Conservation (phyloP, 73 alveolate species). For the Symbiodinium pilosum region DNA sequence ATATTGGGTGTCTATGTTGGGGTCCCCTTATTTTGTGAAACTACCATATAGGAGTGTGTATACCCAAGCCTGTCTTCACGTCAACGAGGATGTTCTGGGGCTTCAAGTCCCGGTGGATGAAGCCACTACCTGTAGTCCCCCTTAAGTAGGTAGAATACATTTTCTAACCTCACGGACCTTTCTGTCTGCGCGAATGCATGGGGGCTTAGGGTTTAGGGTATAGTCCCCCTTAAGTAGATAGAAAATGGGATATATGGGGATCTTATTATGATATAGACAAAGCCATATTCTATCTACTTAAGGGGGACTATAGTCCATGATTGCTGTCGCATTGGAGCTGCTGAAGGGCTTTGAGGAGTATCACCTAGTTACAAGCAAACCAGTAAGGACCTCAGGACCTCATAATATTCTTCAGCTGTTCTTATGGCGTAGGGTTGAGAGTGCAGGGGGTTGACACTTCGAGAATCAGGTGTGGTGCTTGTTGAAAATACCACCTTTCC, state of each 20-base stretch:
- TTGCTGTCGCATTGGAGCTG: too few relatives aligned
- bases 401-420: too few relatives aligned
- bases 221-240: too few relatives aligned
- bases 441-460: too few relatives aligned
- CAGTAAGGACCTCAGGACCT: too few relatives aligned
- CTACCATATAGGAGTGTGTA: too few relatives aligned
- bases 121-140: conserved; percentile 14
- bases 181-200: neutral
- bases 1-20: neutral
- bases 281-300: neutral
- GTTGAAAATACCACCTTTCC: too few relatives aligned
- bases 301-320: neutral
- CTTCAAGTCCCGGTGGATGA: conserved; percentile 57
- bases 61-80: neutral
- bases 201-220: neutral
- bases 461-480: too few relatives aligned
- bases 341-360: too few relatives aligned
- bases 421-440: too few relatives aligned
- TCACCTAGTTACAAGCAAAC: too few relatives aligned
- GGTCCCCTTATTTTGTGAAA: neutral
- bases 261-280: neutral
- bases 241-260: too few relatives aligned
- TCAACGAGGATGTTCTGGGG: conserved; percentile 60
- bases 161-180: neutral
- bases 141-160: neutral